Evolutionary conservation across 768 basidiomycete genomes (phyloP), one percentile per base, ranked within the genome.

Genomic region (Butyriboletus loyo): DNA sequence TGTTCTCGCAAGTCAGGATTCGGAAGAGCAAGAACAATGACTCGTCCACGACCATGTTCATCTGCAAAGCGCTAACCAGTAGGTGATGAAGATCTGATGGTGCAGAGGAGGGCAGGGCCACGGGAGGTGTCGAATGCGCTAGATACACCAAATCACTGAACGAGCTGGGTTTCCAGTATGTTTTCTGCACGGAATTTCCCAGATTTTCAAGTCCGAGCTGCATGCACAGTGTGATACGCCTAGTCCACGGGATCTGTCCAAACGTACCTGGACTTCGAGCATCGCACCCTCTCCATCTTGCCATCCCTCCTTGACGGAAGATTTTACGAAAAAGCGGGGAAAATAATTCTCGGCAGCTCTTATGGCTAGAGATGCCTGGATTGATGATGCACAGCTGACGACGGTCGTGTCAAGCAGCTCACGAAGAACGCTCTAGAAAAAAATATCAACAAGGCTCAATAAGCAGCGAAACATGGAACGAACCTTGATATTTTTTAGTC

Each of bases 41-140:
- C 60, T 86, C 84, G 57, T 87, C 85, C 19, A 87, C 63, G 4
- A 77, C 72, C 27, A 70, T 58, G 56, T 82, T 83, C 7, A 76
- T 66, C 60, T 84, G 81, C 21, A 90, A 64, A 2, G 79, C 79
- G 14, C 73, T 63, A 24, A 84, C 54, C 17, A 86, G 55, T 5
- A 76, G 55, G 0, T 74, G 76, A n/a, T 75, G 60, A 27, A 81
- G 49, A 27, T 70, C 51, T 3, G 61, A 48, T n/a, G 59, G 37
- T 1, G 47, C 39, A 43, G 54, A 54, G 6, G 54, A 34, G 14
- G 60, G 32, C 27, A 67, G 30, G 5, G 50, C 43, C 7, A 55
- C 46, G 4, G 64, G 54, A 27, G 58, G 55, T 13, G 57, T 48
- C 17, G 53, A 55, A 37, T 55, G 62, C 30, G 63, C 68, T 27